Evolutionary conservation across 768 basidiomycete species (phyloP), one percentile per base, ranked within the genome.

Genomic region (Lentinula boryana): DNA sequence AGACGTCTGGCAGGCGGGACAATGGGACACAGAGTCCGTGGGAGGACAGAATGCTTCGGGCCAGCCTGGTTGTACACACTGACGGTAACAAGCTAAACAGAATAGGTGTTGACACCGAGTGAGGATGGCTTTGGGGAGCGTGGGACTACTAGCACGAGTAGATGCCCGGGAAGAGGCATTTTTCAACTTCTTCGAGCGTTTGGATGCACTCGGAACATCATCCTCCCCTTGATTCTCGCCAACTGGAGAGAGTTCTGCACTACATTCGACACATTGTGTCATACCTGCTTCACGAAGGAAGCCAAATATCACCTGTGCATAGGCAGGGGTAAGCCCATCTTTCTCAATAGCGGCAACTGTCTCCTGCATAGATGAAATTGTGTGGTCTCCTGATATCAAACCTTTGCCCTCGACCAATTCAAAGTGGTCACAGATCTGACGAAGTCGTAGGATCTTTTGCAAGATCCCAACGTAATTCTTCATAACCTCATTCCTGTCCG

Each of bases 401-500:
- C 78, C 83, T 67, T 91, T 89, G 46, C 86, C 86, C 67, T 89
- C 82, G 4, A 98, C 89, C 38, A 98, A 81, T 67, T 93, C 93
- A 66, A 84, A 92, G 73, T 99, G 96, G 70, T 98, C 95, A 74
- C 97, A 99, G 53, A 98, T 98, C 77, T 98, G 96, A 58, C 97
- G 90, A 50, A 99, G 81, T 23, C 95, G 91, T 56, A 99, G 79
- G 61, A 98, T 92, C 79, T 95, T 95, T 74, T 98, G 96, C 65
- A 99, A 74, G 67, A 99, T 96, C 58, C 94, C 93, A 65, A 97
- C 97, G 69, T 96, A 97, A 70, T 97, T 98, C 83, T 97, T 97
- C 88, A 95, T 92, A 57, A 97, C 89, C 71, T 94, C 90, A 67
- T 95, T 93, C 73, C 89, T 92, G 72, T 86, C 80, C 33, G 89